phyloP scores from a whole-genome alignment of 2,329 filamentous ascomycete genomes.

The Aspergillus japonicus region DNA sequence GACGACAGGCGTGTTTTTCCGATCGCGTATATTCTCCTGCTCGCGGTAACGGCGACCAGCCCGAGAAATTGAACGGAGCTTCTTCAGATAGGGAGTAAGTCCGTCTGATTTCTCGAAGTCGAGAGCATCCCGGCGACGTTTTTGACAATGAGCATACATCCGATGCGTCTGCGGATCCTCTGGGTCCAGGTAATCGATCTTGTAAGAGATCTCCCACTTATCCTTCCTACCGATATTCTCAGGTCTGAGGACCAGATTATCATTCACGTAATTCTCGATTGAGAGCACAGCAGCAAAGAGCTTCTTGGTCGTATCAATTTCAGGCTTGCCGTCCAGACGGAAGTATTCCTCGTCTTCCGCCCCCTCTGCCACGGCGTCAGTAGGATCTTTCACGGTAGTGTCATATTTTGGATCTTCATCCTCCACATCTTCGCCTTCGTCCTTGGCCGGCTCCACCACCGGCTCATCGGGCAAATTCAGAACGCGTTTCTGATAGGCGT shows the following conservation, averaged over 20 bases:
- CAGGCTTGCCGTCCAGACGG: background rate
- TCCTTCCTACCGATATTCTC: constrained; percentile 45
- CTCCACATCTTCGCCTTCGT: background rate
- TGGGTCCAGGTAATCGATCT: constrained; percentile 61
- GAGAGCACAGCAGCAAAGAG: constrained; percentile 71
- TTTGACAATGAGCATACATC: constrained; percentile 59
- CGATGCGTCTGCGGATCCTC: constrained; percentile 46
- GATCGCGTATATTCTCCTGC: constrained; percentile 54
- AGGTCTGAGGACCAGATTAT: constrained; percentile 62
- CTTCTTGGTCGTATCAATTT: constrained; percentile 14
- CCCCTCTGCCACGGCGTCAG: background rate
- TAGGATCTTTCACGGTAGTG: background rate
- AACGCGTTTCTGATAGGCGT: constrained; percentile 63
- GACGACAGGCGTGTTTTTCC: constrained; percentile 40
- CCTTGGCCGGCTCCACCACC: background rate
- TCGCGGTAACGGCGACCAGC: constrained; percentile 61
- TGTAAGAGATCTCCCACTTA: constrained; percentile 76
- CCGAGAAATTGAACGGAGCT: constrained; percentile 46
- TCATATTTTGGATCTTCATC: background rate
- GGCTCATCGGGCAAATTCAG: constrained; percentile 30
- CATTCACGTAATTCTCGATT: constrained; percentile 71
- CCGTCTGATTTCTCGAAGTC: constrained; percentile 31
- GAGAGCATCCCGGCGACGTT: constrained; percentile 54
- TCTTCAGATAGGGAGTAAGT: constrained; percentile 45
- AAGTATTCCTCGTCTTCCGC: background rate